Percentiles rank a stretch among this genome's conserved stretches.
These are phyloP conservation scores for Maudiozyma pseudohumilis DNA, from an alignment of 805 yeast species.

Conservation along the genomic window DNA sequence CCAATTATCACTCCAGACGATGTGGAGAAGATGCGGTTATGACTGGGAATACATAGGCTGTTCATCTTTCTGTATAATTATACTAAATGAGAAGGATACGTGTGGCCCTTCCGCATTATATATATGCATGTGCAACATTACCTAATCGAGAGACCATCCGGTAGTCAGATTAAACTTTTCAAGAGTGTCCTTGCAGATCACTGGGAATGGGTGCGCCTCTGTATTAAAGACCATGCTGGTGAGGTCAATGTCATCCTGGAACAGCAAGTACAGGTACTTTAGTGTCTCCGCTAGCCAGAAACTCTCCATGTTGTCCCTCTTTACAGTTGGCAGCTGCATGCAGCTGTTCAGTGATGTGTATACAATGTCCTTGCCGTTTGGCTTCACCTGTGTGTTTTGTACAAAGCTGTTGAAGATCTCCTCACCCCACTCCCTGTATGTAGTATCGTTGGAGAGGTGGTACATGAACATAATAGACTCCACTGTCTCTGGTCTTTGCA, in stretches of 20 bases:
- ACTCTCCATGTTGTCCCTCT: constrained; percentile 72
- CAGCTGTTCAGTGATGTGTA: constrained; percentile 65
- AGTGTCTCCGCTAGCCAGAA: constrained; percentile 93
- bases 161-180: constrained; percentile 14
- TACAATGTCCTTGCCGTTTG: constrained; percentile 23
- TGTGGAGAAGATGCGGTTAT: too few relatives aligned
- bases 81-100: too few relatives aligned
- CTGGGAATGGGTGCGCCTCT: constrained; percentile 91
- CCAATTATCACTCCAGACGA: too few relatives aligned
- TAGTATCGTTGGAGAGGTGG: constrained; percentile 68
- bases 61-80: too few relatives aligned
- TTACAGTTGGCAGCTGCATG: constrained; percentile 41
- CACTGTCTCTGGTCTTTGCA: constrained; percentile 91
- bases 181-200: constrained; percentile 27
- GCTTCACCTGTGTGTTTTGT: constrained; percentile 43
- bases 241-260: constrained; percentile 65
- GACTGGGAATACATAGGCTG: too few relatives aligned
- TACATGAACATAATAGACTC: constrained; percentile 76
- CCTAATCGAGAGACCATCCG: constrained; percentile 19
- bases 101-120: too few relatives aligned
- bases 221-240: constrained; percentile 73
- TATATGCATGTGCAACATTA: not conserved
- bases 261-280: constrained; percentile 71
- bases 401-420: constrained; percentile 68
- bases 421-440: constrained; percentile 84